Percentiles rank a stretch among this genome's conserved stretches.
These are phyloP conservation scores for Tetrastigma voinierianum DNA, from an alignment of 164 flowering plant species.

Conservation along the genomic window DNA sequence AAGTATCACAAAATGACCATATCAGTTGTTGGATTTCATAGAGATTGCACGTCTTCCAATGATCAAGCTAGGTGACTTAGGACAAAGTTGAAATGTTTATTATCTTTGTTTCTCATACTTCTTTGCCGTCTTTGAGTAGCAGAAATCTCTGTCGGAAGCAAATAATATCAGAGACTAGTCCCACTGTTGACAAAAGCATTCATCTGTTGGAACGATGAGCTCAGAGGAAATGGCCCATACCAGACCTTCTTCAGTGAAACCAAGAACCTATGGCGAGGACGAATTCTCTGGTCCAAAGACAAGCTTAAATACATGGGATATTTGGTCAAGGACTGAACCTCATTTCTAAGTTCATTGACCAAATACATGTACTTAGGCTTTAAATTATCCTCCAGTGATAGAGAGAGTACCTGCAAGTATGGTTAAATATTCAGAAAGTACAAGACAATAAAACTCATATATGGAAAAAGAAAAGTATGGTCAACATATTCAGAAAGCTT, in stretches of 20 bases:
- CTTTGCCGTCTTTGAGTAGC: conserved; percentile 62
- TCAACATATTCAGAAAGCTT: too few relatives aligned
- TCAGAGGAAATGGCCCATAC: conserved; percentile 91
- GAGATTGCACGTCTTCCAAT: conserved; percentile 6
- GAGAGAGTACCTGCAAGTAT: conserved; percentile 71
- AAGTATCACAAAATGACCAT: not conserved
- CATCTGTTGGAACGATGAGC: conserved; percentile 90
- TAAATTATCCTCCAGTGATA: conserved; percentile 85
- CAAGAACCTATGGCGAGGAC: conserved; percentile 93
- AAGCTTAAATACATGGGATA: conserved; percentile 91
- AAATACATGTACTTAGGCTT: conserved; percentile 87
- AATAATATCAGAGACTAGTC: conserved; percentile 78
- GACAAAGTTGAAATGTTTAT: conserved; percentile 7
- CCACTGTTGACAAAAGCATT: conserved; percentile 87
- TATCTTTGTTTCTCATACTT: conserved; percentile 55
- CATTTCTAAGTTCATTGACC: conserved; percentile 80
- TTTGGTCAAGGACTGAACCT: conserved; percentile 79
- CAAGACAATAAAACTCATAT: not conserved
- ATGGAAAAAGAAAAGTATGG: not conserved
- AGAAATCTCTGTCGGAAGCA: conserved; percentile 76
- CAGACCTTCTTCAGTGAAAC: conserved; percentile 88
- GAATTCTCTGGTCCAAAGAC: conserved; percentile 91
- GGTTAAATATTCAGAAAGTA: not conserved
- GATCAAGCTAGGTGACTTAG: not conserved
- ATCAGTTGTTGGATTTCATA: not conserved